phyloP scores from a whole-genome alignment of 805 yeast genomes.

The Candida andamanensis region DNA sequence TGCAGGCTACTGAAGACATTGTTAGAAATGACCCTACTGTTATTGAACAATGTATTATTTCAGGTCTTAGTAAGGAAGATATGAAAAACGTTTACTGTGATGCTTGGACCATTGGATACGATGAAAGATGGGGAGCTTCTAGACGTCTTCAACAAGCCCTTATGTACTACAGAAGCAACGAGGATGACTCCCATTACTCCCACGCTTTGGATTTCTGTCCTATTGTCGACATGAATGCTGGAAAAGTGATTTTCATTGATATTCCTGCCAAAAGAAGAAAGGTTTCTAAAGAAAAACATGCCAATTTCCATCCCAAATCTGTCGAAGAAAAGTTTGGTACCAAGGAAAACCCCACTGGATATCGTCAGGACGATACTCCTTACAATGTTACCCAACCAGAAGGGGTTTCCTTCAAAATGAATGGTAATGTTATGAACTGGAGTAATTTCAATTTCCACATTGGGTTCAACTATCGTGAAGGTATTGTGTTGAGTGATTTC shows the following conservation, averaged over 20 bases:
- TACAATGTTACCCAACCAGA: conserved; percentile 73
- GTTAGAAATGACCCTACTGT: conserved; percentile 69
- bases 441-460: conserved; percentile 72
- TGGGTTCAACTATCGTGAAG: conserved; percentile 84
- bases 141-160: conserved; percentile 76
- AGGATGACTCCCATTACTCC: conserved; percentile 71
- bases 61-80: conserved; percentile 61
- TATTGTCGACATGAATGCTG: conserved; percentile 67
- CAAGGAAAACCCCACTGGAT: conserved; percentile 39
- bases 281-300: conserved; percentile 60
- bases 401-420: conserved; percentile 73
- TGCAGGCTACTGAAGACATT: conserved; percentile 55
- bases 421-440: conserved; percentile 69
- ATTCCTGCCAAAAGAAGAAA: conserved; percentile 72
- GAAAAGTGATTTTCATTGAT: conserved; percentile 67
- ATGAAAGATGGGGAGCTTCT: conserved; percentile 73
- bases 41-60: conserved; percentile 64
- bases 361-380: conserved; percentile 61
- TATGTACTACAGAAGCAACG: conserved; percentile 69
- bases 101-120: conserved; percentile 68
- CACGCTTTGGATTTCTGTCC: conserved; percentile 82
- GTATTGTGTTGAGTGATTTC: conserved; percentile 72
- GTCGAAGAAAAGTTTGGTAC: conserved; percentile 56
- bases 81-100: conserved; percentile 61
- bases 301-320: conserved; percentile 66